phyloP scores from a whole-genome alignment of 441 rosid genomes.

The Lepidium campestre region DNA sequence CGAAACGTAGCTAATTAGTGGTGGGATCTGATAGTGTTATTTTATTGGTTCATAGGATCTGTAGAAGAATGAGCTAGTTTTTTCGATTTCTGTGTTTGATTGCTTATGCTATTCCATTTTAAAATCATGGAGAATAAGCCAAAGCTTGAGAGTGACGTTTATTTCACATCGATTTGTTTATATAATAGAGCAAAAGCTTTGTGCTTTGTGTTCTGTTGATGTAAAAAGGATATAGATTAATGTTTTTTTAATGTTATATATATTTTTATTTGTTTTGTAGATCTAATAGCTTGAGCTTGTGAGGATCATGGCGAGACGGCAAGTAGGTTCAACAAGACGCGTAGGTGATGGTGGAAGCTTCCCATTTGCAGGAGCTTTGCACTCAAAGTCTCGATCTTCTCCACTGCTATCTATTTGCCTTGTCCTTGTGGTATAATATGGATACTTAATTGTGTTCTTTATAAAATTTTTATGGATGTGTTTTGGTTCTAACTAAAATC shows the following conservation, averaged over 20 bases:
- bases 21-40: slow-evolving; percentile 1
- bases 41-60: slow-evolving; percentile 11
- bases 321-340: slow-evolving; percentile 64
- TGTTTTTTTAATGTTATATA: neutral
- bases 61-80: neutral
- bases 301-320: slow-evolving; percentile 75
- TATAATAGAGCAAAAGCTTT: neutral
- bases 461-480: neutral
- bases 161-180: neutral
- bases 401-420: slow-evolving; percentile 65
- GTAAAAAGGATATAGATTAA: neutral
- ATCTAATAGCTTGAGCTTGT: slow-evolving; percentile 3
- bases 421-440: slow-evolving; percentile 43
- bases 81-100: neutral
- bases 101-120: neutral
- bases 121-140: neutral
- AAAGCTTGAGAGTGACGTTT: neutral
- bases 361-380: slow-evolving; percentile 57
- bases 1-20: neutral
- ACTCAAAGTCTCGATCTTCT: slow-evolving; percentile 76
- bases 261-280: slow-evolving; percentile 5
- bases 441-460: neutral
- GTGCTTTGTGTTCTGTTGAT: neutral
- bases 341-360: slow-evolving; percentile 67
- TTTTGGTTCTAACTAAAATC: neutral